Evolutionary conservation across 805 yeast species (phyloP), one percentile per base, ranked within the genome.

Genomic region (Zygoascus ofunaensis): DNA sequence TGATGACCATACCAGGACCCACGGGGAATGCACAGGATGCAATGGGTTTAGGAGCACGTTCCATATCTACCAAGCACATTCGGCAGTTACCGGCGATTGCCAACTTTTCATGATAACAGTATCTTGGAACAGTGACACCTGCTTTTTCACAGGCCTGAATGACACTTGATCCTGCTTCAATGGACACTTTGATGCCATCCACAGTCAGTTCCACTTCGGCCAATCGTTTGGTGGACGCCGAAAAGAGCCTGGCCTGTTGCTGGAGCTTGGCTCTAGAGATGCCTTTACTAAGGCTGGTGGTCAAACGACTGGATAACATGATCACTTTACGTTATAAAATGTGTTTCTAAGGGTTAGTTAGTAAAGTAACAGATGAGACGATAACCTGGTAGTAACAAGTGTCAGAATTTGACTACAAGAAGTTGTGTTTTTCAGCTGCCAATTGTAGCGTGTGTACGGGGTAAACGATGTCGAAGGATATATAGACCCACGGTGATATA

Each of bases 21-120:
- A 82, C 95, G 26, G 95, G 95, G 79, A 82, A 81, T 39, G 94
- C 87, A 71, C 95, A 85, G 10, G 94, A 82, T 2, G 95, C 94
- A 52, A 85, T 84, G 60, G 87, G 77, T 65, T 85, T 85, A 45
- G 94, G 94, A 56, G 90, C 86, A 61, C 82, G 77, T 66, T 86
- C 94, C 45, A 86, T 82, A 58, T 85, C 95, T 39, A 85, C 95
- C 24, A 85, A 74, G 62, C 95, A 85, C 95, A 85, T 85, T 65
- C 95, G 80, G 65, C 95, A 85, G 69, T 85, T 86, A 60, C 95
- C 95, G 10, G 95, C 95, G 59, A 85, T 76, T 30, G 94, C 89
- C 53, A 86, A 74, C 65, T 85, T 84, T 59, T 86, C 95, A 66
- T 86, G 95, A 72, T 82, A 86, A 68, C 95, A 86, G 71, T 86